phyloP scores from a whole-genome alignment of 2,329 filamentous ascomycete species.

The Penicillium glabrum region DNA sequence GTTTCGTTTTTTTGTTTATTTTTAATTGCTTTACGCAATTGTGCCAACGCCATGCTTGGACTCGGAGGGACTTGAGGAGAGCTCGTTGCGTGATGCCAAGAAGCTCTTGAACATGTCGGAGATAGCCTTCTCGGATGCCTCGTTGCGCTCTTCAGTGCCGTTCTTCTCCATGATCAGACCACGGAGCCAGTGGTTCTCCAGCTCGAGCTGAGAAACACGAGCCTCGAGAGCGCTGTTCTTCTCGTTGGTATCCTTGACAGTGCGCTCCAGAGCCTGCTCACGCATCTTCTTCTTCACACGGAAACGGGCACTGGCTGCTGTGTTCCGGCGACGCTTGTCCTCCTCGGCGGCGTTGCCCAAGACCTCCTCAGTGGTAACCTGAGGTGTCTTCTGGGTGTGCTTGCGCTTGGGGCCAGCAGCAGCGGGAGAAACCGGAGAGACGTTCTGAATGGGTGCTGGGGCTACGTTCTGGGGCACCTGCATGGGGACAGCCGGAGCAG shows the following conservation, averaged over 20 bases:
- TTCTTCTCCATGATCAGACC: conserved; percentile 81
- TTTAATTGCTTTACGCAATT: conserved; percentile 17
- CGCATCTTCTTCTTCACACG: conserved; percentile 95
- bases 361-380: conserved; percentile 64
- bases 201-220: conserved; percentile 72
- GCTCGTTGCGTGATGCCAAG: conserved; percentile 35
- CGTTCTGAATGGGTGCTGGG: not conserved
- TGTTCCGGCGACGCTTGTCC: conserved; percentile 87
- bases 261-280: conserved; percentile 78
- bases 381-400: conserved; percentile 35
- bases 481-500: conserved; percentile 17
- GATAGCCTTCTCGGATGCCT: conserved; percentile 47
- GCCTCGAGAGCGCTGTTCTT: conserved; percentile 74
- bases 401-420: conserved; percentile 36
- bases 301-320: conserved; percentile 86
- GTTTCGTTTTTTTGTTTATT: conserved; percentile 14
- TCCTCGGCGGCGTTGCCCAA: conserved; percentile 79
- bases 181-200: conserved; percentile 80
- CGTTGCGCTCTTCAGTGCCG: conserved; percentile 32
- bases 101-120: conserved; percentile 44
- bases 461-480: conserved; percentile 12
- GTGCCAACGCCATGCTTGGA: conserved; percentile 37
- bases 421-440: conserved; percentile 4
- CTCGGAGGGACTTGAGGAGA: conserved; percentile 27
- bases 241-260: conserved; percentile 78